Conservation (phyloP, 1,284 basidiomycete species). For the Cystobasidium sp. region DNA sequence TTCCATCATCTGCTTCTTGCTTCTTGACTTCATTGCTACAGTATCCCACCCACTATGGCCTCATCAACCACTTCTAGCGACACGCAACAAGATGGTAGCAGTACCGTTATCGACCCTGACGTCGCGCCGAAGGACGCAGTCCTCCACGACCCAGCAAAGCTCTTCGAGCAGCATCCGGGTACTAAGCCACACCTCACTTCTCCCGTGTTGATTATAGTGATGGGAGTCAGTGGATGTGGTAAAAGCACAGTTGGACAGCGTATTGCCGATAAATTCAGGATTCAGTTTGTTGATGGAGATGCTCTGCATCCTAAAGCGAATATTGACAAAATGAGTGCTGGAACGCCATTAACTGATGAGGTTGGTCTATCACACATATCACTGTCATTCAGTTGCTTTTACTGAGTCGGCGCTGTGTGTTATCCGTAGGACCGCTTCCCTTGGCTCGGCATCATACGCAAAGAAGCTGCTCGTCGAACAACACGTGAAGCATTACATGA, state of each 20-base stretch:
- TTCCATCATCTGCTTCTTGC: too few species aligned
- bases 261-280: constrained; percentile 67
- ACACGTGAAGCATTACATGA: constrained; percentile 41
- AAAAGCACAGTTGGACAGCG: constrained; percentile 28
- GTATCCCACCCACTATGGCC: too few species aligned
- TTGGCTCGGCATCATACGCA: constrained; percentile 78
- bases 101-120: constrained; percentile 17
- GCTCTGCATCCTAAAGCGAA: constrained; percentile 81
- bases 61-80: too few species aligned
- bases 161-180: constrained; percentile 37
- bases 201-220: constrained; percentile 48
- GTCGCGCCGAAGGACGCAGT: constrained; percentile 19
- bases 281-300: constrained; percentile 88
- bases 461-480: constrained; percentile 62
- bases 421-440: constrained; percentile 70
- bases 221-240: constrained; percentile 52
- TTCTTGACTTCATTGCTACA: too few species aligned
- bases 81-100: too few species aligned
- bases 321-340: constrained; percentile 83
- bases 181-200: constrained; percentile 18
- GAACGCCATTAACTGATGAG: constrained; percentile 76
- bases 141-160: constrained; percentile 17
- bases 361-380: too few species aligned
- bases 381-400: too few species aligned
- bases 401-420: not conserved